A percentile compares a stretch with the other conserved stretches of the same genome.
Evolutionary conservation across 2,329 filamentous ascomycete species (phyloP).

Genomic region (Trichoderma semiorbis): DNA sequence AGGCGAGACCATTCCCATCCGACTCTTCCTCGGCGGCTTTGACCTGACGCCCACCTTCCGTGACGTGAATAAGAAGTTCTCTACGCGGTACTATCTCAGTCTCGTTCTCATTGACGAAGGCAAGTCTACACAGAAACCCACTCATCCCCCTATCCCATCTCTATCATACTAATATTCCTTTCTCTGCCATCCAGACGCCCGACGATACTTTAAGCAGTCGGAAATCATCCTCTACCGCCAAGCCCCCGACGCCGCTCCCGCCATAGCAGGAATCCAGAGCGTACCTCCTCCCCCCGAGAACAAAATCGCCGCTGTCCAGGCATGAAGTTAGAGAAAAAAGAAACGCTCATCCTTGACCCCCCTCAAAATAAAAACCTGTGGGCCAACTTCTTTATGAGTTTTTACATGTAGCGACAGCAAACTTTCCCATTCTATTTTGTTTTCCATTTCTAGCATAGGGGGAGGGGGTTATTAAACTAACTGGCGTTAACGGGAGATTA

Average conservation of each 20-base stretch:
- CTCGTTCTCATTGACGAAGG: conserved; percentile 94
- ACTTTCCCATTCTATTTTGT: conserved; percentile 22
- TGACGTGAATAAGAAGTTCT: conserved; percentile 99
- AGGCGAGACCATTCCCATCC: conserved; percentile 91
- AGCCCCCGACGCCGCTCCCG: conserved; percentile 53
- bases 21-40: conserved; percentile 94
- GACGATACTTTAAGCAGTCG: conserved; percentile 98
- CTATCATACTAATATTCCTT: neutral
- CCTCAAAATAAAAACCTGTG: neutral
- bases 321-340: conserved; percentile 18
- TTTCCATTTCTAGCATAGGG: conserved; percentile 37
- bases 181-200: conserved; percentile 63
- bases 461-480: conserved; percentile 6
- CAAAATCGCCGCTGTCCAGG: conserved; percentile 21
- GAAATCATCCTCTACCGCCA: conserved; percentile 97
- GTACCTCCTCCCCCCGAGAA: conserved; percentile 42
- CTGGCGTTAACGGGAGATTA: neutral
- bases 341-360: neutral
- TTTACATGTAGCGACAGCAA: conserved; percentile 19
- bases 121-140: conserved; percentile 36
- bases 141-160: neutral
- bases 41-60: conserved; percentile 97
- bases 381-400: conserved; percentile 15
- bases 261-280: conserved; percentile 37
- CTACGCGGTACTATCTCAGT: conserved; percentile 94